A percentile compares a stretch with the other conserved stretches of the same genome.
phyloP scores from a whole-genome alignment of 202 grass and related monocot genomes.

The Cymbopogon flexuosus region DNA sequence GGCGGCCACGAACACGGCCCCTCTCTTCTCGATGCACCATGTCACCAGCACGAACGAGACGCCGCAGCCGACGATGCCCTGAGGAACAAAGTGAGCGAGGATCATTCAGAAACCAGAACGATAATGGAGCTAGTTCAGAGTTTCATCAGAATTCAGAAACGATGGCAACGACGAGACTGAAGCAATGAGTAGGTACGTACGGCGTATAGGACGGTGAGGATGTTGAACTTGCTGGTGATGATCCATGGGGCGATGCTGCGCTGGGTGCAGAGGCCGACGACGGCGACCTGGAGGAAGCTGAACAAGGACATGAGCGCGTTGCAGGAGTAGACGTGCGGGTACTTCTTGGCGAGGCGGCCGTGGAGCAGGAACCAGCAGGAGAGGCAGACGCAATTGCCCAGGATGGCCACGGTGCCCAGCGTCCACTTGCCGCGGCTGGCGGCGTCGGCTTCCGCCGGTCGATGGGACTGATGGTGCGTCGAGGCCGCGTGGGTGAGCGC shows the following conservation, averaged over 20 bases:
- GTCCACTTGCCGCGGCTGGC: constrained; percentile 42
- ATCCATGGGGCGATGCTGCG: constrained; percentile 51
- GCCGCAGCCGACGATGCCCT: constrained; percentile 75
- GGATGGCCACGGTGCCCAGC: constrained; percentile 61
- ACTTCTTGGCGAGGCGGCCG: constrained; percentile 57
- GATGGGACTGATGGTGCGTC: neutral
- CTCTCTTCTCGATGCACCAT: constrained; percentile 88
- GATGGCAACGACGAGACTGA: neutral
- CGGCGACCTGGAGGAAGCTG: constrained; percentile 71
- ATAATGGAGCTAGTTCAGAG: too few species aligned
- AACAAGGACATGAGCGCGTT: constrained; percentile 64
- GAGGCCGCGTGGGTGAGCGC: constrained; percentile 24
- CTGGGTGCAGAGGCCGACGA: constrained; percentile 54
- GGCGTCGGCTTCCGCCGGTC: neutral
- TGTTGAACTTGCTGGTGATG: constrained; percentile 54
- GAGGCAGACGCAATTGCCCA: constrained; percentile 59
- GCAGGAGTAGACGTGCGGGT: constrained; percentile 80
- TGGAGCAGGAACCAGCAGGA: constrained; percentile 87
- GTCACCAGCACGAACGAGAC: constrained; percentile 61
- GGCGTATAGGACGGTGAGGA: constrained; percentile 56
- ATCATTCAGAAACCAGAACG: neutral
- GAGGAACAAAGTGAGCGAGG: neutral
- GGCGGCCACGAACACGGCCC: constrained; percentile 71
- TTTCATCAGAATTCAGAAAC: neutral
- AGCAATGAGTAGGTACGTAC: constrained; percentile 5